Percentiles rank a stretch among this genome's conserved stretches.
These are phyloP conservation scores for Cercophora newfieldiana DNA, from an alignment of 495 filamentous ascomycete species.

Conservation along the genomic window DNA sequence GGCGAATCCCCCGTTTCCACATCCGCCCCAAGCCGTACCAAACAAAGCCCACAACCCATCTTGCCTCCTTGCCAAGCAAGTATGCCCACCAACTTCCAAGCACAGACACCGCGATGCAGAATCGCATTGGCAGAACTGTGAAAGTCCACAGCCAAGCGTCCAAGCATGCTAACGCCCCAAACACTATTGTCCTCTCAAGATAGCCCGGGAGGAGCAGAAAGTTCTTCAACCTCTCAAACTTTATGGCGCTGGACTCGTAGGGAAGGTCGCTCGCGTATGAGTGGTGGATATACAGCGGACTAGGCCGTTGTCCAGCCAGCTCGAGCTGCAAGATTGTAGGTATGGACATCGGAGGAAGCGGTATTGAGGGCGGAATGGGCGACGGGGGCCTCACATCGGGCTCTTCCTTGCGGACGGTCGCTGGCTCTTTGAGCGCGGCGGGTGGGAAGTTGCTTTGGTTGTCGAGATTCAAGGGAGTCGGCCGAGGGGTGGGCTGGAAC, in stretches of 20 bases:
- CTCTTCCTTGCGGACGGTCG: constrained; percentile 18
- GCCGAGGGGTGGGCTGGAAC: constrained; percentile 30
- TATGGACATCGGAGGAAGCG: constrained; percentile 81
- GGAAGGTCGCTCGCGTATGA: constrained; percentile 70
- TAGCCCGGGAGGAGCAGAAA: constrained; percentile 78
- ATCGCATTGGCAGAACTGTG: constrained; percentile 89
- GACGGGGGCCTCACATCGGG: constrained; percentile 53
- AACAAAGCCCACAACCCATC: constrained; percentile 69
- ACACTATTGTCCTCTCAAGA: constrained; percentile 82
- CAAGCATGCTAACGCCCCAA: constrained; percentile 85
- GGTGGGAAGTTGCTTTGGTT: constrained; percentile 21
- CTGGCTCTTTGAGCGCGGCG: constrained; percentile 15
- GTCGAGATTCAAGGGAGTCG: constrained; percentile 36
- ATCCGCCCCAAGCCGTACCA: constrained; percentile 73
- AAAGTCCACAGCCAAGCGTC: constrained; percentile 98
- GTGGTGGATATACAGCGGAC: constrained; percentile 84
- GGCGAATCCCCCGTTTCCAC: constrained; percentile 58
- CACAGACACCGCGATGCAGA: constrained; percentile 78
- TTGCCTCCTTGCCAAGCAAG: constrained; percentile 62
- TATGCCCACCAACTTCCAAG: constrained; percentile 70
- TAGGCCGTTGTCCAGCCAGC: constrained; percentile 76
- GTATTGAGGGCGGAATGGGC: constrained; percentile 68
- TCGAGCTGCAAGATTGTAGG: constrained; percentile 89
- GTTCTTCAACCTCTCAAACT: constrained; percentile 89
- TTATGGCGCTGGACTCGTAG: constrained; percentile 95